Conservation (phyloP, 2,329 filamentous ascomycete species). For the Fusarium caatingaense region DNA sequence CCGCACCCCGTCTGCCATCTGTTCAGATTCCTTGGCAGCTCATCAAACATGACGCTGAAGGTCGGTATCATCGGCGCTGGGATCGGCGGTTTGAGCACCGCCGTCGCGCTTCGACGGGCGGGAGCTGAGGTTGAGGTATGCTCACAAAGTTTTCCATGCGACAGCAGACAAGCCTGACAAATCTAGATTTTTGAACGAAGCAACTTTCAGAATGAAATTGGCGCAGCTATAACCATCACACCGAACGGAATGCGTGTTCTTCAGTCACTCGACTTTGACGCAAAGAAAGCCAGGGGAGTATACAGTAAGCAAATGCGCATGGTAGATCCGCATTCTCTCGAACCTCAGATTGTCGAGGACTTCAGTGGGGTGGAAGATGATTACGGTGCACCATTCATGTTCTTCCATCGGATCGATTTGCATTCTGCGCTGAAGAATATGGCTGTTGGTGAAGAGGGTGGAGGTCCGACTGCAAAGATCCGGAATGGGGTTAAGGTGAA, state of each 20-base stretch:
- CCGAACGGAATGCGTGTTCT: not conserved
- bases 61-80: not conserved
- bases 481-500: not conserved
- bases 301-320: constrained; percentile 9
- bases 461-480: not conserved
- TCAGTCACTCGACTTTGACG: not conserved
- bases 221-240: not conserved
- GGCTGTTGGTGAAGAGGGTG: not conserved
- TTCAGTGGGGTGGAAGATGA: not conserved
- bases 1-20: not conserved
- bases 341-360: not conserved
- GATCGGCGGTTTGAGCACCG: not conserved
- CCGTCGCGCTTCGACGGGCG: not conserved
- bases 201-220: constrained; percentile 5
- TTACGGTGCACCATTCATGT: not conserved
- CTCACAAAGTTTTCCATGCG: accelerated
- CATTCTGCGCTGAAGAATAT: not conserved
- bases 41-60: not conserved
- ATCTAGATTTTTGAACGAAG: not conserved
- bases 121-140: constrained; percentile 3
- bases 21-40: not conserved
- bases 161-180: too few relatives aligned
- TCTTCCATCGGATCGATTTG: not conserved
- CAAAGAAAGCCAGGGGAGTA: not conserved
- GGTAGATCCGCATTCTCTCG: not conserved